Percentiles rank a stretch among this genome's conserved stretches.
Conservation (phyloP, 2,329 filamentous ascomycete genomes). For the Graphilbum fragrans region DNA sequence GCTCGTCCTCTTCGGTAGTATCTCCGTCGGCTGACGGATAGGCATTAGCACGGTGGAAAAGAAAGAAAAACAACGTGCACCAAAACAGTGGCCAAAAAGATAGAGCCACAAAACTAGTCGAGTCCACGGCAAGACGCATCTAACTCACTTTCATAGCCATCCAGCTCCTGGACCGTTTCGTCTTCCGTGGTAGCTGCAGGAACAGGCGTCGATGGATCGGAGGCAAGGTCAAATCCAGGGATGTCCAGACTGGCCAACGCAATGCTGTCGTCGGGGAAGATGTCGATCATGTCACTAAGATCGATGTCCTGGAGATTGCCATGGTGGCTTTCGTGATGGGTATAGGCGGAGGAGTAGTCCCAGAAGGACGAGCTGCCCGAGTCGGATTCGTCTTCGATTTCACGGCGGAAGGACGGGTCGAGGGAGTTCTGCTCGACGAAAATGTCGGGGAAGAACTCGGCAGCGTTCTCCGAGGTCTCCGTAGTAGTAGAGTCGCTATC, state of each 20-base stretch:
- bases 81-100: no score
- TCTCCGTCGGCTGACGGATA: slow-evolving; percentile 41
- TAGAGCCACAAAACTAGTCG: not conserved
- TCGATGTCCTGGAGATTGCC: slow-evolving; percentile 1
- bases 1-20: slow-evolving; percentile 48
- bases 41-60: slow-evolving; percentile 13
- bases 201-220: slow-evolving; percentile 18
- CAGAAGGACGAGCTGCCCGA: slow-evolving; percentile 48
- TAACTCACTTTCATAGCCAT: slow-evolving; percentile 49
- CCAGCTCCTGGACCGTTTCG: slow-evolving; percentile 26
- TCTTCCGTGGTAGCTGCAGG: slow-evolving; percentile 17
- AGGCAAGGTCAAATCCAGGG: slow-evolving; percentile 14
- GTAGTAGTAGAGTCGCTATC: slow-evolving; percentile 48
- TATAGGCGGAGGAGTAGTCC: slow-evolving; percentile 44
- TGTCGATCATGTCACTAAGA: not conserved
- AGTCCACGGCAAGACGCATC: not conserved
- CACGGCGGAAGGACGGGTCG: slow-evolving; percentile 58
- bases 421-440: slow-evolving; percentile 65
- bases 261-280: slow-evolving; percentile 10
- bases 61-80: no score
- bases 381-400: slow-evolving; percentile 57
- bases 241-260: not conserved
- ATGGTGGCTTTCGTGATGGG: slow-evolving; percentile 11
- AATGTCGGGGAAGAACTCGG: slow-evolving; percentile 63
- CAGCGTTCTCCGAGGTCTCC: slow-evolving; percentile 48